Base-by-base conservation (phyloP, 306 rosid species). In the Nissolia schottii region DNA sequence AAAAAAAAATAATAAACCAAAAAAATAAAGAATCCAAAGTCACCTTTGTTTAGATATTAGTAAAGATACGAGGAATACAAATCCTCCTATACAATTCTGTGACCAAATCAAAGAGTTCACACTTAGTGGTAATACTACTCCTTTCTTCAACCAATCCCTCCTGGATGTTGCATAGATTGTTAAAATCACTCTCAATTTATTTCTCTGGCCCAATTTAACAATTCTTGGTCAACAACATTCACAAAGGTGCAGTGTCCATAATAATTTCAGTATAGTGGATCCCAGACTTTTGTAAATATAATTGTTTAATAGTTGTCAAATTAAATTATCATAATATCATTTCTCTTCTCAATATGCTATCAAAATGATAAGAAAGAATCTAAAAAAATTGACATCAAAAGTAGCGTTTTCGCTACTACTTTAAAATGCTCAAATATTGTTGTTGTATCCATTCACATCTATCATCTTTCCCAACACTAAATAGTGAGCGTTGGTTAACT, bases 321-420 rank as follows among this genome's bases (percentile, higher is more conserved):
- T n/a, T n/a, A n/a, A n/a, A n/a, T n/a, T n/a, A n/a, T n/a, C n/a
- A n/a, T n/a, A n/a, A n/a, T n/a, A n/a, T n/a, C n/a, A n/a, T n/a
- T n/a, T n/a, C n/a, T n/a, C n/a, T n/a, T n/a, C n/a, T n/a, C n/a
- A 67, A 55, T 35, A 15, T 70, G 75, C 58, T 28, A 73, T 38
- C 18, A 50, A 73, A 59, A 46, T 59, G 77, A 73, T 70, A 32
- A 16, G 48, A 48, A 28, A 2, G 45, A 7, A 19, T 35, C 2
- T 35, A 35, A 35, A 35, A 5, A 1, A 31, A 22, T 7, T 50
- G 40, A 18, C n/a, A n/a, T n/a, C n/a, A n/a, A n/a, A n/a, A n/a
- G n/a, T n/a, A n/a, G n/a, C n/a, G n/a, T n/a, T n/a, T n/a, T n/a
- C n/a, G n/a, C n/a, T n/a, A n/a, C n/a, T n/a, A n/a, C n/a, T n/a